Evolutionary conservation across 2,329 filamentous ascomycete genomes (phyloP).

Genomic region (Fusarium clavum): DNA sequence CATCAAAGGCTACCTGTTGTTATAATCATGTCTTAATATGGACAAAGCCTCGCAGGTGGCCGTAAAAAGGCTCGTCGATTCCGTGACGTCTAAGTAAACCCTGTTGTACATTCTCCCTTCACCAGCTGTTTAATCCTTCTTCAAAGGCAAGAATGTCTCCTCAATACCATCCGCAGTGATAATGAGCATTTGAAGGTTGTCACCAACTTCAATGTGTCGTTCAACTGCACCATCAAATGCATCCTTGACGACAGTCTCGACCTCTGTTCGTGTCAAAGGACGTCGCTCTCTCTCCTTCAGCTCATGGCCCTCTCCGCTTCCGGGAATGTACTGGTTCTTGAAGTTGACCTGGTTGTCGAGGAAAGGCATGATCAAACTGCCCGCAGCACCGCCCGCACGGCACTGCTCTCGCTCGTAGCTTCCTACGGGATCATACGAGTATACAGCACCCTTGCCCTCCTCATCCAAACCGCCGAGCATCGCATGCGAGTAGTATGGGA

Average conservation of each 20-base stretch:
- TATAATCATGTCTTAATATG: conserved; percentile 7
- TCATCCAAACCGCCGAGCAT: conserved; percentile 96
- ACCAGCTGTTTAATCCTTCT: conserved; percentile 78
- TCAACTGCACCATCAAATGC: conserved; percentile 98
- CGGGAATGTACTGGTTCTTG: conserved; percentile 97
- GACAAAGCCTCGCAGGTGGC: not conserved
- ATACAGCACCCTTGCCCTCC: conserved; percentile 91
- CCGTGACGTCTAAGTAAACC: conserved; percentile 40
- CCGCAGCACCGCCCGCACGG: conserved; percentile 90
- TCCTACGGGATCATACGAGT: conserved; percentile 97
- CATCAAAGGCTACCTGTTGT: not conserved
- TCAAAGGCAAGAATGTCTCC: conserved; percentile 85
- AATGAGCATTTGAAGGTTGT: conserved; percentile 94
- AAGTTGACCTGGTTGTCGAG: conserved; percentile 99
- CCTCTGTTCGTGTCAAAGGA: conserved; percentile 77
- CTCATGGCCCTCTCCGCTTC: conserved; percentile 84
- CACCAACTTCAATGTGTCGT: conserved; percentile 98
- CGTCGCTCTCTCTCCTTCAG: conserved; percentile 77
- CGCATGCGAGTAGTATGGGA: conserved; percentile 97
- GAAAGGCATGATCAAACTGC: conserved; percentile 98
- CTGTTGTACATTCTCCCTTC: conserved; percentile 50
- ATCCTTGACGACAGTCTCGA: conserved; percentile 92
- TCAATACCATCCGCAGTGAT: conserved; percentile 90
- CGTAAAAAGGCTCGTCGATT: conserved; percentile 38
- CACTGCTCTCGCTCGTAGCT: conserved; percentile 98